Conservation (phyloP, 2,329 filamentous ascomycete genomes). For the Trichoderma brevicompactum region DNA sequence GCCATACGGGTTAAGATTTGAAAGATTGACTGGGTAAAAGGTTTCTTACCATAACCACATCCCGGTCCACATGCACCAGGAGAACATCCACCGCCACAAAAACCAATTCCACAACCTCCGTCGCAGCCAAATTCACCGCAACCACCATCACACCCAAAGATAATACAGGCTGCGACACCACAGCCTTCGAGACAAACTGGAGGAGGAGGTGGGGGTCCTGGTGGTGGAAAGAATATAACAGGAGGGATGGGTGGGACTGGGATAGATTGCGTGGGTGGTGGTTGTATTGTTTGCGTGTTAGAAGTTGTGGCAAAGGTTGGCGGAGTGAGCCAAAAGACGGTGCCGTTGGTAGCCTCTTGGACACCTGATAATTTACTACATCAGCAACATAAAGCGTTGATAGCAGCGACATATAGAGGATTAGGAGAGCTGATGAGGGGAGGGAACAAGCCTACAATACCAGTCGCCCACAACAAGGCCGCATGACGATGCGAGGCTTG, state of each 20-base stretch:
- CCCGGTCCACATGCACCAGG: neutral
- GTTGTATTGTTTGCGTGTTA: neutral
- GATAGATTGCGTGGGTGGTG: neutral
- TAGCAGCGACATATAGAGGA: too few relatives aligned
- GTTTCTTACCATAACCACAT: too few relatives aligned
- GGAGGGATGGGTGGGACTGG: neutral
- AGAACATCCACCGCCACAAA: neutral
- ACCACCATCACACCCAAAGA: neutral
- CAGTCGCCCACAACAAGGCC: neutral
- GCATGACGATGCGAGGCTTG: neutral
- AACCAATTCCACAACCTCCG: neutral
- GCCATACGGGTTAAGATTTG: too few relatives aligned
- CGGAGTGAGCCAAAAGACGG: neutral
- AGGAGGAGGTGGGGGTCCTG: neutral
- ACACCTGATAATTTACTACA: neutral
- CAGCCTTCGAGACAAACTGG: neutral
- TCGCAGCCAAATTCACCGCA: neutral
- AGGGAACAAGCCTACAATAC: neutral
- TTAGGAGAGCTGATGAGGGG: neutral
- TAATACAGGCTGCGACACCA: neutral
- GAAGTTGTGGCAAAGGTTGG: neutral
- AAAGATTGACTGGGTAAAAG: too few relatives aligned
- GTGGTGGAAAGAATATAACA: neutral
- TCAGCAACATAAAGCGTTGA: neutral
- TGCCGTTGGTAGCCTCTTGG: neutral